Evolutionary conservation across 2,329 filamentous ascomycete species (phyloP), one percentile per base, ranked within the genome.

Genomic region (Pyrenophora tritici-repentis): DNA sequence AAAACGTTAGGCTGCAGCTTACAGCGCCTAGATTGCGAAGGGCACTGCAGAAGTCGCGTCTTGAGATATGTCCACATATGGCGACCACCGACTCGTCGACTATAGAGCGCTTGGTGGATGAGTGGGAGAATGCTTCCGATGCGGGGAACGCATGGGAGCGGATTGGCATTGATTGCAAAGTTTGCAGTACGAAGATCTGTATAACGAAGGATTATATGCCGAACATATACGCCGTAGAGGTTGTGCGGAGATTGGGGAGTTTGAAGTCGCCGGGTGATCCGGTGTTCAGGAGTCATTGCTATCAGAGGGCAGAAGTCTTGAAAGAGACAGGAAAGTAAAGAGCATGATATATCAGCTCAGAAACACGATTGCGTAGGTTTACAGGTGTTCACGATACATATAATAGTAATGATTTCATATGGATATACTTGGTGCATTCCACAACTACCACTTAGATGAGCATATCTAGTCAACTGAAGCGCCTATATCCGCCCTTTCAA

Each of bases 21-120:
- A n/a, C 29, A 16, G 29, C 24, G 9, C n/a, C 18, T 18, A 12
- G 34, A 2, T 22, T 18, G 13, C 36, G 26, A 12, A 29, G 24
- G 3, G 44, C 36, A 8, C 12, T 47, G 29, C 6, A 10, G 5
- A 12, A 12, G 5, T n/a, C 33, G 1, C 17, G 24, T 6, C 29
- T 39, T 14, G 13, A 8, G 3, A 47, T 40, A 17, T 47, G 44
- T 18, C 36, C 36, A 1, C 44, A 47, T 10, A 47, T 47, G 36
- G 16, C 3, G 10, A 29, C 36, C 4, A 34, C n/a, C 10, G 29
- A 40, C 24, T 10, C 36, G 8, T 3, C 3, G n/a, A 33, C 14
- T 6, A 47, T 47, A 5, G 36, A 47, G 12, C 18, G 36, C n/a
- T 8, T 47, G 10, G 10, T 47, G 12, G 26, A 36, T 7, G 13